Percentiles rank a stretch among this genome's conserved stretches.
phyloP scores from a whole-genome alignment of 2,329 filamentous ascomycete genomes.

The Aspergillus ochraceoroseus region DNA sequence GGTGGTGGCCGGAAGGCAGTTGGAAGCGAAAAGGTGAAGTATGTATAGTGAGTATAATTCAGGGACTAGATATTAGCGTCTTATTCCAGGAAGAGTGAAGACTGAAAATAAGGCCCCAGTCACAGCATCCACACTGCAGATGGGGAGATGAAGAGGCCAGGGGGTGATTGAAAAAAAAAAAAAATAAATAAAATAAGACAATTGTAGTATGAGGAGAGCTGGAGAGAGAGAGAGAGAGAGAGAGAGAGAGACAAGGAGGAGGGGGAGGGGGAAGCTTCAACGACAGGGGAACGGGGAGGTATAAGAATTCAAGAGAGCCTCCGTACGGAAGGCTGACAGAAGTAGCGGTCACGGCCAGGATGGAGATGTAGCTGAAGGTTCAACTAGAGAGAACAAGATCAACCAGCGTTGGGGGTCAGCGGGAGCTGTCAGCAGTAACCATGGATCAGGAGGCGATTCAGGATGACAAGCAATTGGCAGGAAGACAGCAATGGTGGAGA shows the following conservation, averaged over 20 bases:
- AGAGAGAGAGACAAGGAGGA: conserved; percentile 3
- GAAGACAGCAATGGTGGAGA: neutral
- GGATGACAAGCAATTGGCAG: conserved; percentile 13
- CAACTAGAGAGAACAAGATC: conserved; percentile 5
- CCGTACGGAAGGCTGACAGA: too few species aligned
- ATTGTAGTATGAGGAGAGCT: too few species aligned
- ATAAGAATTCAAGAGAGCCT: too few species aligned
- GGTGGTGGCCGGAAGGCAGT: conserved; percentile 2
- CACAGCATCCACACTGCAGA: conserved; percentile 1
- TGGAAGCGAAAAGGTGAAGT: conserved; percentile 2
- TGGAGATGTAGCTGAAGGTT: neutral
- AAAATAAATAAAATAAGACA: neutral
- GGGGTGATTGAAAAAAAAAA: neutral
- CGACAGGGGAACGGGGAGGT: too few species aligned
- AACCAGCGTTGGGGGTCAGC: too few species aligned
- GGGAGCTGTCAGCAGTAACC: conserved; percentile 9
- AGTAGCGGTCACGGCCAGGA: conserved; percentile 21
- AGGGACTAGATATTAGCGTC: conserved; percentile 2
- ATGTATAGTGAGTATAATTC: neutral
- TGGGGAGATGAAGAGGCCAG: neutral
- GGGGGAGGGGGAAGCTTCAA: conserved; percentile 6
- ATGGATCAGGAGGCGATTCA: conserved; percentile 15
- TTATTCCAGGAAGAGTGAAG: neutral
- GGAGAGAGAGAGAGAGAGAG: conserved; percentile 4
- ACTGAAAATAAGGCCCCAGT: neutral